A percentile compares a stretch with the other conserved stretches of the same genome.
phyloP scores from a whole-genome alignment of 441 rosid genomes.

The Erodium chrysanthum region DNA sequence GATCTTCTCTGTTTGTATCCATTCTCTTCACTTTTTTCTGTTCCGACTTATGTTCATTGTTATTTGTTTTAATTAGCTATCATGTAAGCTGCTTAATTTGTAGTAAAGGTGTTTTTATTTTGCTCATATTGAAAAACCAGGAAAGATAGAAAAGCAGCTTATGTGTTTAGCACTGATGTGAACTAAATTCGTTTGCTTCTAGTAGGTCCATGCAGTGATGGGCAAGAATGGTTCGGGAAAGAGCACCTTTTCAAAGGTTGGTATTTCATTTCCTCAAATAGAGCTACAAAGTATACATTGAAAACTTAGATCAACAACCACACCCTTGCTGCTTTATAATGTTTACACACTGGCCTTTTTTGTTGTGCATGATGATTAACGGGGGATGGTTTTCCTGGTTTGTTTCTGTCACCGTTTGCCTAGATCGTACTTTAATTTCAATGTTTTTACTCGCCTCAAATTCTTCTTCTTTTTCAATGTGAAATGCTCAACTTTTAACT shows the following conservation, averaged over 20 bases:
- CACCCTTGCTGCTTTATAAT: neutral
- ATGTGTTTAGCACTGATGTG: constrained; percentile 5
- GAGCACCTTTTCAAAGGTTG: constrained; percentile 86
- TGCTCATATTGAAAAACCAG: neutral
- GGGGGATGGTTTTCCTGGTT: neutral
- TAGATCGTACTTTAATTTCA: neutral
- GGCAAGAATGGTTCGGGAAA: constrained; percentile 98
- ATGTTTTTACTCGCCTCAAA: neutral
- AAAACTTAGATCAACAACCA: neutral
- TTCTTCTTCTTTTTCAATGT: neutral
- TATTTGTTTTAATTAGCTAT: no score
- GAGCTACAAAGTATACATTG: neutral
- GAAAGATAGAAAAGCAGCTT: neutral
- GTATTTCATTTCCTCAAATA: constrained; percentile 4
- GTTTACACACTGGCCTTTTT: neutral
- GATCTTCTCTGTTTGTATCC: no score
- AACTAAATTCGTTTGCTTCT: neutral
- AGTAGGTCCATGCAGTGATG: constrained; percentile 82
- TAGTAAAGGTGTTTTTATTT: no score
- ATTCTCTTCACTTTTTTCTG: neutral
- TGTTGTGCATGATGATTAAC: neutral
- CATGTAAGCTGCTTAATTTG: neutral
- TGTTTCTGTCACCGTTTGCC: neutral
- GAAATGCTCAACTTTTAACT: neutral
- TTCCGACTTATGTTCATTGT: no score